Evolutionary conservation across 306 rosid species (phyloP), one percentile per base, ranked within the genome.

Genomic region (Styphnolobium japonicum): DNA sequence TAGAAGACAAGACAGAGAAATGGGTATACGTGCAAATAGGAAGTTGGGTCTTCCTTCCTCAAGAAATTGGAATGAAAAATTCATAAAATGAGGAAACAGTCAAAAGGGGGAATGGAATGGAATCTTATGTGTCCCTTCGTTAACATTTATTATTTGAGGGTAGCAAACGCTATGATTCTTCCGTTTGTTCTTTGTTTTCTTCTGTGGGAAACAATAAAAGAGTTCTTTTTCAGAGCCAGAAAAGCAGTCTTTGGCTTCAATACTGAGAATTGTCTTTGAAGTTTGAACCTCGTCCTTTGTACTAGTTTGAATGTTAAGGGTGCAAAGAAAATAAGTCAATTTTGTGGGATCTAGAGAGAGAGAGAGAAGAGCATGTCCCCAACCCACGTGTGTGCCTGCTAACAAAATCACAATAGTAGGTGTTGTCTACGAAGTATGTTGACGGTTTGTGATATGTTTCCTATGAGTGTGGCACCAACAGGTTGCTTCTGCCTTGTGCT

Each of bases 101-200:
- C 89, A 87, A 89, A 85, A 73, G 58, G 16, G 53, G 80, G 81
- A 71, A 77, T 53, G 33, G 75, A 79, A 65, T 75, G 77, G 85
- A 90, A 88, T 85, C 88, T 89, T 6, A 65, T 68, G 81, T 64
- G 84, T 79, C 81, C 67, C 81, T 84, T 87, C 80, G 52, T 73
- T 75, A 80, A 81, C 45, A 40, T 57, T 33, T 52, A 64, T 29
- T 75, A 34, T 23, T 66, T 39, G 34, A 29, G 75, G 60, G 77
- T 48, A 70, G 66, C 66, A 87, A 84, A 87, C 82, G 79, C 84
- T 69, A 46, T 78, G 61, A 83, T 71, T 82, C 75, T 83, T 84
- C 86, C 67, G 79, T 55, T 86, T 86, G 64, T 76, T 58, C 78
- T 65, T 86, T 80, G 86, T 85, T 83, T 81, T 70, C 81, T 74